Base-by-base conservation (phyloP, 768 basidiomycete genomes). In the Termitomyces titanicus region DNA sequence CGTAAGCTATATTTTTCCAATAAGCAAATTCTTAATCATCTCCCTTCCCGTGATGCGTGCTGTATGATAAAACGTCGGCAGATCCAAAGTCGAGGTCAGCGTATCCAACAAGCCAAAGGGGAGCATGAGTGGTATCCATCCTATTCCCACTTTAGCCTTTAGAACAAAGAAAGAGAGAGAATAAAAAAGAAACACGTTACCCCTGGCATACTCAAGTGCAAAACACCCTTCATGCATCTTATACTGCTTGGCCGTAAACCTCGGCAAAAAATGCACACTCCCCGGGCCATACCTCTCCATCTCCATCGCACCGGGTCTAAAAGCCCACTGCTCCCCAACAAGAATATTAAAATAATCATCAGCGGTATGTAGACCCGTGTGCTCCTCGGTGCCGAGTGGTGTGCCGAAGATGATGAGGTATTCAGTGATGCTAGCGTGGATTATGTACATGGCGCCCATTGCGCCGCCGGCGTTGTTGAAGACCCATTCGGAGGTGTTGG, bases 301-400 rank as follows among this genome's bases (percentile, higher is more conserved):
- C 63, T 88, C 84, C 24, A 98, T 74, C 6, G 79, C 78, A 27
- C 94, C 95, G 0, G 95, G 86, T 24, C 52, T 67, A 70, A 93
- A 97, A 0, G 95, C 96, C 86, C 93, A 96, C 70, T 99, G 92
- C 72, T 96, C 94, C 0, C 96, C 97, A 47, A 83, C 75, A 33
- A 99, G 77, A 65, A 99, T 98, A 66, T 97, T 84, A 78, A 98
- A 99, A 71, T 98, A 98, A 68, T 99, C 97, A 67, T 98, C 97
- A 1, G 95, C 94, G 1, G 93, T 92, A 69, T 98, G 96, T 53
- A 96, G 62, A 8, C 97, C 97, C 13, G 86, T 82, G 67, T 98
- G 97, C 2, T 97, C 97, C 73, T 99, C 97, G 2, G 96, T 98
- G 9, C 97, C 97, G 10, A 98, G 79, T 0, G 97, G 94, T 0